Evolutionary conservation across 768 basidiomycete genomes (phyloP).

Genomic region (Coprinellus micaceus): DNA sequence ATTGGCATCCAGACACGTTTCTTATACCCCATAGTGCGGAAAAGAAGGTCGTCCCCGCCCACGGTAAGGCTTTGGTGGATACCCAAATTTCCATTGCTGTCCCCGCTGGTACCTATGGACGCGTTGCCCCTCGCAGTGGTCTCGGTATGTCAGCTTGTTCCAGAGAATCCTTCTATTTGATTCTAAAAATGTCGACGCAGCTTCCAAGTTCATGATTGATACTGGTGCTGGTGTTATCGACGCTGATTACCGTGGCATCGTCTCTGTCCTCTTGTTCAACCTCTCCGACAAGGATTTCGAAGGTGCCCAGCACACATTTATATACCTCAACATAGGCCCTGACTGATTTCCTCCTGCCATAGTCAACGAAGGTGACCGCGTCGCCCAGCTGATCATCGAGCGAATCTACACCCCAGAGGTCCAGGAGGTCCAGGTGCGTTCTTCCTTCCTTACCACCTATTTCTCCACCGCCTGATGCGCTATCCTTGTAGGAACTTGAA

Average conservation of each 20-base stretch:
- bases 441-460: conserved; percentile 8
- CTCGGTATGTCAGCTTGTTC: conserved; percentile 60
- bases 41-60: conserved; percentile 76
- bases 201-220: conserved; percentile 96
- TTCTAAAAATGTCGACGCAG: conserved; percentile 35
- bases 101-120: conserved; percentile 90
- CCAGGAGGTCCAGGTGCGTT: conserved; percentile 76
- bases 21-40: conserved; percentile 61
- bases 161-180: not conserved
- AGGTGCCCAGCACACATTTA: conserved; percentile 40
- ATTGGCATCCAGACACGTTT: not conserved
- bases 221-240: conserved; percentile 98
- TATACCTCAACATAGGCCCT: not conserved
- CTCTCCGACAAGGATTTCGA: conserved; percentile 85
- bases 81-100: conserved; percentile 93
- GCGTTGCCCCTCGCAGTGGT: conserved; percentile 93
- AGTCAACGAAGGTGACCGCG: conserved; percentile 93
- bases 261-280: conserved; percentile 93
- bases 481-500: conserved; percentile 62
- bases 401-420: conserved; percentile 84
- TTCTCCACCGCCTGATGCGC: conserved; percentile 1
- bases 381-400: conserved; percentile 94
- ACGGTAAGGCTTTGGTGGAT: conserved; percentile 87
- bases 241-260: conserved; percentile 89
- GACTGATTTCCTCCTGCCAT: conserved; percentile 3